These are phyloP conservation scores for Mesembryanthemum crystallinum DNA, from an alignment of 148 eudicot species.

Conservation along the genomic window DNA sequence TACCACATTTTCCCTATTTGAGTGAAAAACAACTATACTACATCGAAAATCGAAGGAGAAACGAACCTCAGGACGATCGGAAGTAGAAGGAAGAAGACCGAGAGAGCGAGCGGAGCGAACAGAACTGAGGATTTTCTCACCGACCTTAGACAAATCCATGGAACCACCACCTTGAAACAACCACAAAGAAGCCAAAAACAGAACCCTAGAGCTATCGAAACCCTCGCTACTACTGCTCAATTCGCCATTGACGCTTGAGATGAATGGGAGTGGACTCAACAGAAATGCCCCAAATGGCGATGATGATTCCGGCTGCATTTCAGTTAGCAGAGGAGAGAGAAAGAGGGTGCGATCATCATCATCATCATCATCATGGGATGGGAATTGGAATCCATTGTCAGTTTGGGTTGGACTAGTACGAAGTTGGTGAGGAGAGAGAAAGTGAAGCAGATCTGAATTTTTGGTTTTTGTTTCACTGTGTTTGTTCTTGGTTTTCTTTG, in stretches of 20 bases:
- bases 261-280: slow-evolving; percentile 51
- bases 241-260: slow-evolving; percentile 40
- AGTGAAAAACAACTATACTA: neutral
- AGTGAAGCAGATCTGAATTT: neutral
- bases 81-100: slow-evolving; percentile 67
- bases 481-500: neutral
- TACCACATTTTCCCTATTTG: slow-evolving; percentile 10
- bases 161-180: slow-evolving; percentile 52
- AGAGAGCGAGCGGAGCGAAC: slow-evolving; percentile 88
- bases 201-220: slow-evolving; percentile 64
- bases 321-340: slow-evolving; percentile 29
- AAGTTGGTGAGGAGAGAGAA: neutral
- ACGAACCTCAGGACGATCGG: slow-evolving; percentile 91
- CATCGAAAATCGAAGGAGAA: neutral
- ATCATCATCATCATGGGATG: too few species aligned
- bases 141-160: slow-evolving; percentile 93
- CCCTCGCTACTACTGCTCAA: slow-evolving; percentile 45
- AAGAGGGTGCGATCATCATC: slow-evolving; percentile 7
- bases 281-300: slow-evolving; percentile 33
- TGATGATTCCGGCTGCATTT: slow-evolving; percentile 57
- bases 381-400: neutral
- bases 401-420: too few species aligned
- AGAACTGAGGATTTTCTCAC: slow-evolving; percentile 76
- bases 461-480: neutral
- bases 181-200: slow-evolving; percentile 66